These are phyloP conservation scores for Aspergillus melleus DNA, from an alignment of 2,329 filamentous ascomycete genomes.

Conservation along the genomic window DNA sequence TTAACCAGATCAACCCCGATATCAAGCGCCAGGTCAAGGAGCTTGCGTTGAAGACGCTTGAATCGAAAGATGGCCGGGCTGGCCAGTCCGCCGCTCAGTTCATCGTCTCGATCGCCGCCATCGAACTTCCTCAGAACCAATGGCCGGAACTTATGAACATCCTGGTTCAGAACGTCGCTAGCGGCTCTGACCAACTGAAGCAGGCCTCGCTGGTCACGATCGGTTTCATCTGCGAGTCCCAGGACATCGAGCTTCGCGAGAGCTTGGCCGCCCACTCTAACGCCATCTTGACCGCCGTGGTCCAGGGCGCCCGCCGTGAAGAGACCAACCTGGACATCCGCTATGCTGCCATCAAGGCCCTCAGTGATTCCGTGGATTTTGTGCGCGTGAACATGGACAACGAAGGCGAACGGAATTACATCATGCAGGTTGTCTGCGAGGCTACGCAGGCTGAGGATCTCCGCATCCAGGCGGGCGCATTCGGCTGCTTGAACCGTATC, in stretches of 20 bases:
- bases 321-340: constrained; percentile 90
- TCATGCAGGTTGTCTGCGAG: constrained; percentile 99
- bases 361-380: constrained; percentile 96
- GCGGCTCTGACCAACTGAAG: constrained; percentile 84
- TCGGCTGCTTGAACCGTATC: constrained; percentile 96
- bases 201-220: constrained; percentile 94
- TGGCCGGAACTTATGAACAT: constrained; percentile 89
- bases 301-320: constrained; percentile 95
- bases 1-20: constrained; percentile 74
- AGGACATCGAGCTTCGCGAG: constrained; percentile 80
- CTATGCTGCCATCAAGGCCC: constrained; percentile 85
- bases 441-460: constrained; percentile 91
- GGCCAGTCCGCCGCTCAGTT: constrained; percentile 91
- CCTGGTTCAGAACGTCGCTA: constrained; percentile 89
- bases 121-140: constrained; percentile 89
- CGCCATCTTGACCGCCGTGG: constrained; percentile 94
- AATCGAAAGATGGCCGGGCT: constrained; percentile 75
- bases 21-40: constrained; percentile 88
- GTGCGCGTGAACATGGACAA: constrained; percentile 98
- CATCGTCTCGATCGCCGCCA: constrained; percentile 88
- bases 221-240: constrained; percentile 96
- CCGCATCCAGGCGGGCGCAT: constrained; percentile 91
- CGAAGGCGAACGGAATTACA: constrained; percentile 98
- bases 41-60: constrained; percentile 82
- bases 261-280: constrained; percentile 87